These are phyloP conservation scores for Haematococcus sp. DNA, from an alignment of 139 green algal species.

Conservation along the genomic window DNA sequence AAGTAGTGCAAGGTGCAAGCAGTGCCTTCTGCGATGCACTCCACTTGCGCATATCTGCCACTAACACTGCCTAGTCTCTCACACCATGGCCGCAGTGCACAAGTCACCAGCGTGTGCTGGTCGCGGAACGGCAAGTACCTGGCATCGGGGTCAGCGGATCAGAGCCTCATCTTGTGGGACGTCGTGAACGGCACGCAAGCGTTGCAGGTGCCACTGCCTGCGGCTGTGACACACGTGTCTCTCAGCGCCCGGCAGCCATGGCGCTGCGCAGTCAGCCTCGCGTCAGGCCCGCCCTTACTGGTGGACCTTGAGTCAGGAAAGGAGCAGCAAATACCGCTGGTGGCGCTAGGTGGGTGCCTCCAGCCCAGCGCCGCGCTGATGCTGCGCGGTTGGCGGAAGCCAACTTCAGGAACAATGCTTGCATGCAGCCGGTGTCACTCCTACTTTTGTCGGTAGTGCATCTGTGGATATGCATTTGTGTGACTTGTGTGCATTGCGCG, in stretches of 20 bases:
- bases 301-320: slow-evolving; percentile 35
- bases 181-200: slow-evolving; percentile 39
- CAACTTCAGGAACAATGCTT: too few species aligned
- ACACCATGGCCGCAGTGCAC: slow-evolving; percentile 4
- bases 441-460: neutral
- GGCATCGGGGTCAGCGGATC: slow-evolving; percentile 51
- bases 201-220: slow-evolving; percentile 3
- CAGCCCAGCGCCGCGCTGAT: too few species aligned
- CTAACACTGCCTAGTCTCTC: too few species aligned
- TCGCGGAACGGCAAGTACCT: slow-evolving; percentile 64
- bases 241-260: slow-evolving; percentile 24
- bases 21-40: too few species aligned
- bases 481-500: too few species aligned
- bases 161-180: slow-evolving; percentile 62
- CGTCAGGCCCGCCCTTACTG: slow-evolving; percentile 44
- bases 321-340: slow-evolving; percentile 11
- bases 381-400: too few species aligned
- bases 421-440: too few species aligned
- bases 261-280: slow-evolving; percentile 38
- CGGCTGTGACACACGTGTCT: slow-evolving; percentile 16
- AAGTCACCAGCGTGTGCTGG: slow-evolving; percentile 69
- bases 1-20: too few species aligned
- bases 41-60: too few species aligned
- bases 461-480: too few species aligned
- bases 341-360: too few species aligned